Conservation (phyloP, 768 basidiomycete species). For the Mycena epipterygia region DNA sequence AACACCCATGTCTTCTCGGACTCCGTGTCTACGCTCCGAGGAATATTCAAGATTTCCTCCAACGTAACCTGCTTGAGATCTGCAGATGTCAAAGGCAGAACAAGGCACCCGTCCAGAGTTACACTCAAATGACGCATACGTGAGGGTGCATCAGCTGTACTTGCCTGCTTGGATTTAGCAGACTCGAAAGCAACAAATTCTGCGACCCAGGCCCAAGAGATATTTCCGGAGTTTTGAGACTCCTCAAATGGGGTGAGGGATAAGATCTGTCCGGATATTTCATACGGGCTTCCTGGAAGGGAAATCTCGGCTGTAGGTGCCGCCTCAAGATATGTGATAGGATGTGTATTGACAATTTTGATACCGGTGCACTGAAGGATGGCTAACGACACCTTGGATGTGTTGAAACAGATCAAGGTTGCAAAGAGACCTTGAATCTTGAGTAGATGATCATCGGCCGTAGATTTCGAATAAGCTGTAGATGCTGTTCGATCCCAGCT, state of each 20-base stretch:
- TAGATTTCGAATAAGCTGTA: slow-evolving; percentile 1
- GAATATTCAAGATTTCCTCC: not conserved
- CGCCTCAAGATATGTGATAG: not conserved
- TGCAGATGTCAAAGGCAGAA: not conserved
- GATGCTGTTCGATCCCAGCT: slow-evolving; percentile 9
- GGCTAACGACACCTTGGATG: slow-evolving; percentile 2
- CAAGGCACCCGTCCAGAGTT: slow-evolving; percentile 6
- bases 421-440: slow-evolving; percentile 19
- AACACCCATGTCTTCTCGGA: slow-evolving; percentile 16
- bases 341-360: not conserved
- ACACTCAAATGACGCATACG: slow-evolving; percentile 12
- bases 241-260: slow-evolving; percentile 11
- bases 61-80: not conserved
- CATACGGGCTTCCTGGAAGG: slow-evolving; percentile 8
- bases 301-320: slow-evolving; percentile 12
- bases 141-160: not conserved
- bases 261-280: slow-evolving; percentile 14
- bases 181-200: slow-evolving; percentile 22
- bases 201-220: slow-evolving; percentile 21
- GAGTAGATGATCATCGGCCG: slow-evolving; percentile 15
- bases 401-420: slow-evolving; percentile 12
- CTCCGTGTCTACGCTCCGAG: not conserved
- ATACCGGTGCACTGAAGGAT: slow-evolving; percentile 18
- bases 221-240: not conserved
- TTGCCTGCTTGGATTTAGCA: not conserved